These are phyloP conservation scores for Holtermannia corniformis DNA, from an alignment of 768 basidiomycete species.

Conservation along the genomic window DNA sequence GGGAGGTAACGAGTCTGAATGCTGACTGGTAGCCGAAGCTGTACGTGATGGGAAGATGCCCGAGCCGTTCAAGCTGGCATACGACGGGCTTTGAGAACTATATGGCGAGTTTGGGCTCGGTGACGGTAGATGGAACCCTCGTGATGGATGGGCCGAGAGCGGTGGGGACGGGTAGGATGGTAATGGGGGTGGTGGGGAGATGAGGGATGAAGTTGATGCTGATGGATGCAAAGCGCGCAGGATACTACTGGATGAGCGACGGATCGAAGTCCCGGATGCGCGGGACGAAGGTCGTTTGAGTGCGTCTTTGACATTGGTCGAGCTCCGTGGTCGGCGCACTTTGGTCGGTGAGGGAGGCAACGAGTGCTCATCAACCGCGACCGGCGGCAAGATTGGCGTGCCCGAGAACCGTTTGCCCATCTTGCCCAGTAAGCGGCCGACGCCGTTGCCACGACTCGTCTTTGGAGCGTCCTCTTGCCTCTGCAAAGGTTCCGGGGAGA, in stretches of 20 bases:
- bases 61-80: not conserved
- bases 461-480: too few relatives aligned
- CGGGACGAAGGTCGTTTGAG: not conserved
- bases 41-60: not conserved
- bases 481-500: too few relatives aligned
- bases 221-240: not conserved
- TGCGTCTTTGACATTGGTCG: not conserved
- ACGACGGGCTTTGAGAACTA: not conserved
- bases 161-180: conserved; percentile 11
- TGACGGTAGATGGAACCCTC: conserved; percentile 33
- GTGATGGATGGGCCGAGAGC: conserved; percentile 14
- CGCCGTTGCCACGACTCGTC: not conserved
- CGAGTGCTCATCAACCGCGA: not conserved
- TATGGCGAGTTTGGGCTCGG: conserved; percentile 31
- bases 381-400: too few relatives aligned
- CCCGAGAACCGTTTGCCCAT: not conserved
- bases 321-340: not conserved
- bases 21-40: not conserved
- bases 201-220: not conserved
- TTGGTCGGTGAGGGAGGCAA: too few relatives aligned
- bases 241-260: not conserved
- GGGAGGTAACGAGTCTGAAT: conserved; percentile 9
- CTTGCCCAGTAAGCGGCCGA: not conserved
- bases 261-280: not conserved
- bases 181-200: conserved; percentile 13